Evolutionary conservation across 768 basidiomycete genomes (phyloP), one percentile per base, ranked within the genome.

Genomic region (Mycena galericulata): DNA sequence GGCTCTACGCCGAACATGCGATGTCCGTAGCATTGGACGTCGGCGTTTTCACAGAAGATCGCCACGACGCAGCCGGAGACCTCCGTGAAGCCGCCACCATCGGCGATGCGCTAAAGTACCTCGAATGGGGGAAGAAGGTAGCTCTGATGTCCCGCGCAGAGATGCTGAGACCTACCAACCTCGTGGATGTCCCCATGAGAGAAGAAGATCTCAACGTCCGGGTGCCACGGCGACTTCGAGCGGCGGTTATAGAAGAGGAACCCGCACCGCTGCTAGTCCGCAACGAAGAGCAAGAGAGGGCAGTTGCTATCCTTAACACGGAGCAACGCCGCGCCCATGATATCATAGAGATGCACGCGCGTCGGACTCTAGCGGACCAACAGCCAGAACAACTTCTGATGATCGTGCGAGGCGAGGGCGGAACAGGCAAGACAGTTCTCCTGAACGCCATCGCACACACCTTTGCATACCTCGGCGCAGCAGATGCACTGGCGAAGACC

Each of bases 241-340:
- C 45, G 2, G 45, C 24, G 15, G 45, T 24, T 10, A 3, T 46
- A 8, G n/a, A 7, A 10, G 45, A 22, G 3, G 5, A 14, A 18
- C n/a, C 10, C 5, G 9, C 22, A 46, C n/a, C 2, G 2, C 26
- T 11, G 2, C 3, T 5, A 29, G n/a, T 27, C 9, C 2, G 11
- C 22, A 49, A 14, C 27, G 5, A 7, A 15, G 2, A 5, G 29
- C 18, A 30, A 20, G 24, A 27, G 4, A 29, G 40, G 12, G 30
- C 40, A 4, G 15, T 57, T 15, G 26, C 40, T 3, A 36, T 36
- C 6, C 66, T 82, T 9, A 71, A 62, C 4, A 22, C 30, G 0
- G 80, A 79, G 17, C 81, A 82, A 65, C 27, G 53, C 11, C 64
- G 77, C 0, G 81, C 81, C 11, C 81, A 76, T 63, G 74, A 79